Evolutionary conservation across 441 rosid genomes (phyloP), one percentile per base, ranked within the genome.

Genomic region (Theobroma grandiflorum): DNA sequence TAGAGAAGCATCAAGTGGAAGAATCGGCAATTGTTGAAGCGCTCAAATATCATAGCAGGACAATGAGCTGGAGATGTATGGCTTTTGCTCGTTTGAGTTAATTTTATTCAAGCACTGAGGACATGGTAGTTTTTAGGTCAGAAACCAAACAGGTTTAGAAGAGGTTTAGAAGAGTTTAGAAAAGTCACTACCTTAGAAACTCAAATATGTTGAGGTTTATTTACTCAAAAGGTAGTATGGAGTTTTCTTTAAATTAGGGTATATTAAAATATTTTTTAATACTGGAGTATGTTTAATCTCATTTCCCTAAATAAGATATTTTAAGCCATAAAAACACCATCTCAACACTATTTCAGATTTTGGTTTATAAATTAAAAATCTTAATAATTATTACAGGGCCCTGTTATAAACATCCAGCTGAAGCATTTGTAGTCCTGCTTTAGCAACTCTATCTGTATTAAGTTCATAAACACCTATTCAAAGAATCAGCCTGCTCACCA

Each of bases 91-190:
- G 33, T 69, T 69, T 68, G 71, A 70, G 22, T 26, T 50, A 16
- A 26, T 26, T 70, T 70, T 70, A 47, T 22, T 26, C 58, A 47
- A 26, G 72, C 49, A 70, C 55, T 69, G 73, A 70, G 58, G 57
- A 31, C 47, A 38, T 22, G 10, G 37, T 70, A 43, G 16, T 43
- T n/a, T 3, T 26, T 43, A 16, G 74, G 26, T 22, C 6, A 45
- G 57, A 49, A 70, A 70, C 26, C 57, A 11, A 40, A 47, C 47
- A 14, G 12, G 40, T 26, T 47, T 70, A 70, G 10, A 20, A 69
- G 9, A 14, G 12, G 40, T 26, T 47, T 70, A 70, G 10, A 20
- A 69, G 9, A 65, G 70, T 26, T 38, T 70, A 26, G 74, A 70
- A 26, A 70, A 47, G 57, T 58, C 57, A 49, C 49, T 40, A 58